phyloP scores from a whole-genome alignment of 2,329 filamentous ascomycete species.

The Nakataea oryzae region DNA sequence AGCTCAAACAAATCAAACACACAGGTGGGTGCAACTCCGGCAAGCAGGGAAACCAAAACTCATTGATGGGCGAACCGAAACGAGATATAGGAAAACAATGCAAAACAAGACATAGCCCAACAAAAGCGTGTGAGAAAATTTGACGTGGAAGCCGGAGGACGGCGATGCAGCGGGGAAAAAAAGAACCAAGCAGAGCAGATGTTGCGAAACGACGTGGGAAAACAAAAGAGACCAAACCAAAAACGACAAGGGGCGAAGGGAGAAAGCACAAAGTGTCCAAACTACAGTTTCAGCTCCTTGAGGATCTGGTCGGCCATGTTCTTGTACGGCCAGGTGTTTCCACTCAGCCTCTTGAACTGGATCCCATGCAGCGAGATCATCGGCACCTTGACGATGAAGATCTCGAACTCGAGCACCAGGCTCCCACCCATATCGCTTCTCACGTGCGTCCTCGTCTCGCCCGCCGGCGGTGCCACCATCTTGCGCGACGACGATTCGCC shows the following conservation, averaged over 20 bases:
- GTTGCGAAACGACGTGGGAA: not conserved
- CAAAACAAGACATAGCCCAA: not conserved
- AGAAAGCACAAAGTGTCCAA: not conserved
- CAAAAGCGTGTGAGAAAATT: not conserved
- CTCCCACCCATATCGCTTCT: constrained; percentile 80
- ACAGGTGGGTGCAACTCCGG: not conserved
- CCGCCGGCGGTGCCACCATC: constrained; percentile 35
- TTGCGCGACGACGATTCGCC: constrained; percentile 27
- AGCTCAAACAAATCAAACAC: not conserved
- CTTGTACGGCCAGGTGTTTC: constrained; percentile 98
- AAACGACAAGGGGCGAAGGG: not conserved
- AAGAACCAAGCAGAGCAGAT: not conserved
- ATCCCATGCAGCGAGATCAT: constrained; percentile 87
- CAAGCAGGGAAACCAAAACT: not conserved
- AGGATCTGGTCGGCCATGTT: constrained; percentile 96
- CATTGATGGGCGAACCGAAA: not conserved
- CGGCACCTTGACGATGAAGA: constrained; percentile 95
- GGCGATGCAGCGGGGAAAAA: not conserved
- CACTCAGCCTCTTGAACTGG: constrained; percentile 93
- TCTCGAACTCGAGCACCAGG: constrained; percentile 84
- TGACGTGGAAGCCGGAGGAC: not conserved
- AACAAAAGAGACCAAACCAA: not conserved
- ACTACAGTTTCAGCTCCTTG: constrained; percentile 67
- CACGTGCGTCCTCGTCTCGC: constrained; percentile 86
- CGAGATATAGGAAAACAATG: not conserved